Conservation (phyloP, 345 rosid genomes). For the Boechera divaricarpa region DNA sequence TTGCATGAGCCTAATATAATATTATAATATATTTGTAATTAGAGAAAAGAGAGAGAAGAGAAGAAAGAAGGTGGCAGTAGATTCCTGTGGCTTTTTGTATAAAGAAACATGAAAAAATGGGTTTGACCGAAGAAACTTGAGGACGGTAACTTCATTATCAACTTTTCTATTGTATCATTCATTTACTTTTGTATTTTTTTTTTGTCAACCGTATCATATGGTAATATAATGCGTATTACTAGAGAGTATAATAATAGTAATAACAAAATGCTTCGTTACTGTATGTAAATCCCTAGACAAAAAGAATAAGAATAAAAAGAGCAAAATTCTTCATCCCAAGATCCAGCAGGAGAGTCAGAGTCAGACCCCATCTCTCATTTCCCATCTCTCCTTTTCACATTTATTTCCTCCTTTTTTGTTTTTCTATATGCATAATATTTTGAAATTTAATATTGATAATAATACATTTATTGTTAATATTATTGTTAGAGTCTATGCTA, state of each 20-base stretch:
- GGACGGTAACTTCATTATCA: slow-evolving; percentile 44
- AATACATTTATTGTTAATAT: slow-evolving; percentile 29
- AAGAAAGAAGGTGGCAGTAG: slow-evolving; percentile 27
- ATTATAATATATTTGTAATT: slow-evolving; percentile 1
- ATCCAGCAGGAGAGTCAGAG: slow-evolving; percentile 55
- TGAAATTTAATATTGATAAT: slow-evolving; percentile 28
- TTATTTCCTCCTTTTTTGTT: slow-evolving; percentile 14
- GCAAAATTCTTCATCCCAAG: slow-evolving; percentile 64
- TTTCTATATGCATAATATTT: not conserved
- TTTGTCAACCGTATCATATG: slow-evolving; percentile 27
- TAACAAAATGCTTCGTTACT: slow-evolving; percentile 36
- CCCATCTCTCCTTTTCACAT: slow-evolving; percentile 47
- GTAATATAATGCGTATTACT: slow-evolving; percentile 21
- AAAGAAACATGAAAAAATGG: slow-evolving; percentile 37
- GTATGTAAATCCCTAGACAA: slow-evolving; percentile 59
- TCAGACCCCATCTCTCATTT: slow-evolving; percentile 50
- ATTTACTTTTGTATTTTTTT: slow-evolving; percentile 10
- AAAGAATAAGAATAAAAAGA: slow-evolving; percentile 58
- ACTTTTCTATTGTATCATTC: slow-evolving; percentile 32
- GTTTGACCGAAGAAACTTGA: slow-evolving; percentile 53
- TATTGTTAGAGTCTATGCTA: slow-evolving; percentile 36
- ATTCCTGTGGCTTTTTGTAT: slow-evolving; percentile 37
- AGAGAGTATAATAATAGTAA: slow-evolving; percentile 37
- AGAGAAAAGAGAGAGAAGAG: slow-evolving; percentile 34
- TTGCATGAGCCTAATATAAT: slow-evolving; percentile 50